Evolutionary conservation across 2,329 filamentous ascomycete species (phyloP), one percentile per base, ranked within the genome.

Genomic region (Ophiostoma triangulosporum): DNA sequence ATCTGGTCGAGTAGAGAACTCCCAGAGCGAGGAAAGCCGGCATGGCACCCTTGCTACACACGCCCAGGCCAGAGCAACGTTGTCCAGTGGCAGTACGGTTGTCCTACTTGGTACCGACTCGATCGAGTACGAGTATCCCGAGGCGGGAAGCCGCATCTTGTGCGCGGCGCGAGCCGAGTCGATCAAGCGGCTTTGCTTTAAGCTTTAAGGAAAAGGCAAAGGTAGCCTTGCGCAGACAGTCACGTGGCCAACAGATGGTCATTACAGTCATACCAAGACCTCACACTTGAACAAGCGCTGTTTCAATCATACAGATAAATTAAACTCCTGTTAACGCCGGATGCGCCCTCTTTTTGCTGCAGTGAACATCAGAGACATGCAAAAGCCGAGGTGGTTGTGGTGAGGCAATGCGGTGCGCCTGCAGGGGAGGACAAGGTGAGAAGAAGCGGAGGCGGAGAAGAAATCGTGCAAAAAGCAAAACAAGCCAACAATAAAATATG

Each of bases 301-400:
- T 45, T 45, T 45, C 29, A 29, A 48, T 33, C 17, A 33, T 48
- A 48, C 46, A 48, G 29, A 48, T 48, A 14, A 29, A 48, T 31
- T 36, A 36, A 54, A 55, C 53, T 51, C 54, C 50, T 22, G n/a
- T 31, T 11, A 15, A 55, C 54, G 54, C 54, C 54, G 26, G 31
- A 52, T 50, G 54, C 54, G 50, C 54, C 54, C 26, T 51, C 48
- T 48, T 55, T 55, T 35, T 55, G 54, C 54, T 50, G 50, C 50
- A 27, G 43, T 46, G 31, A 50, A 50, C 48, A 50, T 45, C 33
- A 54, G 48, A 54, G 52, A 49, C 38, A 54, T 54, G 53, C 52
- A 54, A 50, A 50, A 54, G 48, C 48, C 48, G 38, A 50, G 36
- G 52, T 50, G 26, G 52, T 50, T 26, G 38, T 48, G 17, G 46